Evolutionary conservation across 139 green algal species (phyloP), one percentile per base, ranked within the genome.

Genomic region (Bryopsis sp.): DNA sequence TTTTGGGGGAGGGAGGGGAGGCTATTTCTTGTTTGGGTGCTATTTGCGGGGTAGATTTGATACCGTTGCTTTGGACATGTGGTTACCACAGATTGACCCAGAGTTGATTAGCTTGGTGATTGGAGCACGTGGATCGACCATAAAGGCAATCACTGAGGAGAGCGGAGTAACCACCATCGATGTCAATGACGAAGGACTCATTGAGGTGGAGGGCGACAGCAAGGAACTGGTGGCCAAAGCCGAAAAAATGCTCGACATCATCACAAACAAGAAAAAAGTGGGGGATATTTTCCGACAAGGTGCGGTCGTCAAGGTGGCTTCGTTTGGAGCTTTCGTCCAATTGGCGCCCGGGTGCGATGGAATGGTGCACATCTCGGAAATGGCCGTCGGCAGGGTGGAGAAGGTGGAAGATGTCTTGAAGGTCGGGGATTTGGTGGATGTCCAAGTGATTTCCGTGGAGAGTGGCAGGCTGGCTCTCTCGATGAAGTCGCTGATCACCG

Each of bases 301-400:
- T 19, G 32, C 39, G 1, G 74, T 87, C 8, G 39, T 36, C 2
- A 48, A 72, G n/a, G 72, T 85, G 33, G 36, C 78, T 29, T 68
- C 75, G 8, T 90, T 89, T 73, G 85, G 86, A 19, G 79, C 75
- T 2, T 84, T 93, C 63, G 85, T 90, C 35, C 79, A 90, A 71
- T 46, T 83, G 1, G 62, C 68, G n/a, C 80, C 78, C 0, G 84
- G 83, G 34, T 66, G 80, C 11, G 78, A 88, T 37, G 88, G 86
- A 26, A 75, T 95, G 62, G 77, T 90, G 32, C 86, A 92, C 73
- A 48, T 92, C 2, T 80, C 59, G 11, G 84, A 95, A 83, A 79
- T 92, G 73, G 76, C 68, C 35, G 72, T 81, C 0, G 58, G 73
- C 22, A 70, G 63, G 0, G 50, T 84, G 7, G 68, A 63, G 5